Conservation (phyloP, 2,329 filamentous ascomycete genomes). For the Pseudocercospora macadamiae region DNA sequence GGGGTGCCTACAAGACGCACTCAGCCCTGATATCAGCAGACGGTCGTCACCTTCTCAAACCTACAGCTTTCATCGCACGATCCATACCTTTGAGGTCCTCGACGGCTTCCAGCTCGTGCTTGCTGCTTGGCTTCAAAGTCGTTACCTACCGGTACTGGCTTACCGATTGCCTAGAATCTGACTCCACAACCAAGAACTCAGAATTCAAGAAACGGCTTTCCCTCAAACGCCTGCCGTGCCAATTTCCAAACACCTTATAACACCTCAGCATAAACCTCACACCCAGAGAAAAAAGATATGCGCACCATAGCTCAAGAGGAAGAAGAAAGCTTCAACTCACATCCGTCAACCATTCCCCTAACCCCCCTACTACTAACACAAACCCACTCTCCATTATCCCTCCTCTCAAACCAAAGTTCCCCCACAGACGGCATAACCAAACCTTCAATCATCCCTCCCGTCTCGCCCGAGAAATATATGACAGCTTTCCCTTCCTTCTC, state of each 20-base stretch:
- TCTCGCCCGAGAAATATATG: background rate
- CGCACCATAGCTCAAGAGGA: background rate
- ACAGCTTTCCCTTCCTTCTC: conserved; percentile 8
- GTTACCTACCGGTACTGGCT: no score
- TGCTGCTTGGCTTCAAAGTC: no score
- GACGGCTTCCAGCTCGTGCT: no score
- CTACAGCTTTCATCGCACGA: no score
- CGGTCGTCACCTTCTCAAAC: no score
- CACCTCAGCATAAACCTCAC: background rate
- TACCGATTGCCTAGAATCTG: no score
- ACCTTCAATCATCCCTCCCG: conserved; percentile 9
- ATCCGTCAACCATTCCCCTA: conserved; percentile 7
- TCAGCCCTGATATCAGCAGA: no score
- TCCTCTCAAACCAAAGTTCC: conserved; percentile 5
- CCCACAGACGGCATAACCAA: conserved; percentile 13
- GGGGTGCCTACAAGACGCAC: no score
- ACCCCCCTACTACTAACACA: conserved; percentile 9
- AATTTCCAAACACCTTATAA: background rate
- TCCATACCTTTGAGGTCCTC: no score
- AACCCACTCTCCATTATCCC: conserved; percentile 4
- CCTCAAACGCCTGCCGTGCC: background rate
- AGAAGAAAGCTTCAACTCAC: background rate
- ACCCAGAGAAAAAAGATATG: background rate
- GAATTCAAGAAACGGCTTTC: background rate
- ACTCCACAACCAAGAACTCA: no score